Percentiles rank a stretch among this genome's conserved stretches.
phyloP scores from a whole-genome alignment of 805 yeast species.

The Cyberlindnera xylosilytica region DNA sequence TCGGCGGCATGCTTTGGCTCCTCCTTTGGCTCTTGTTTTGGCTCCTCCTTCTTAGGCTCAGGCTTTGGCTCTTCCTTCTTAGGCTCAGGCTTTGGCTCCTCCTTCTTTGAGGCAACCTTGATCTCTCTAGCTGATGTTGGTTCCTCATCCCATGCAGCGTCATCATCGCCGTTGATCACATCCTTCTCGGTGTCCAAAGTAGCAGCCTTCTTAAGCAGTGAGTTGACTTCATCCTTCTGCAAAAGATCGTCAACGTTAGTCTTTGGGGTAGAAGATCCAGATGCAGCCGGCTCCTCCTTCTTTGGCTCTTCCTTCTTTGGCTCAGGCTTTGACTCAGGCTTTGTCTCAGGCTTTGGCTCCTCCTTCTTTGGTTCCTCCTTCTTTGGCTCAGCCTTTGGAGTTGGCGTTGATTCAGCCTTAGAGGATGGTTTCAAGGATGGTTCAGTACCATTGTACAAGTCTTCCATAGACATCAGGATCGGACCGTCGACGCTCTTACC shows the following conservation, averaged over 20 bases:
- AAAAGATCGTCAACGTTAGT: conserved; percentile 46
- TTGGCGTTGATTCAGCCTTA: conserved; percentile 27
- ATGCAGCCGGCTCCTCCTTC: conserved; percentile 16
- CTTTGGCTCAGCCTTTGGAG: conserved; percentile 17
- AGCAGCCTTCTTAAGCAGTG: conserved; percentile 46
- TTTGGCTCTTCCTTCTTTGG: conserved; percentile 22
- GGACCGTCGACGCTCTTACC: conserved; percentile 89
- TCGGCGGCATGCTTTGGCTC: conserved; percentile 12
- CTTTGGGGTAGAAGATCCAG: conserved; percentile 34
- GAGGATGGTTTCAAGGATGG: conserved; percentile 41
- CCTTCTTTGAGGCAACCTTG: conserved; percentile 12
- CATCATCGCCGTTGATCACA: conserved; percentile 15
- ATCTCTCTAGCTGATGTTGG: conserved; percentile 10
- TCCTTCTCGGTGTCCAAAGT: conserved; percentile 34
- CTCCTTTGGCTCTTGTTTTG: conserved; percentile 14
- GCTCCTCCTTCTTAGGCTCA: conserved; percentile 10
- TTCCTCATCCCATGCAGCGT: conserved; percentile 34
- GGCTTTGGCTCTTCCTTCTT: conserved; percentile 12
- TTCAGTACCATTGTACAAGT: conserved; percentile 72
- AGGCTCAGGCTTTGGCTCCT: conserved; percentile 7
- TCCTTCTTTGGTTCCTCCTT: conserved; percentile 20
- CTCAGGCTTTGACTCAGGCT: conserved; percentile 11
- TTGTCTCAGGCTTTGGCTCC: conserved; percentile 22
- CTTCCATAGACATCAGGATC: conserved; percentile 67
- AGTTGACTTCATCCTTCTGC: conserved; percentile 44